phyloP scores from a whole-genome alignment of 2,329 filamentous ascomycete species.

The Gyromitra esculenta region DNA sequence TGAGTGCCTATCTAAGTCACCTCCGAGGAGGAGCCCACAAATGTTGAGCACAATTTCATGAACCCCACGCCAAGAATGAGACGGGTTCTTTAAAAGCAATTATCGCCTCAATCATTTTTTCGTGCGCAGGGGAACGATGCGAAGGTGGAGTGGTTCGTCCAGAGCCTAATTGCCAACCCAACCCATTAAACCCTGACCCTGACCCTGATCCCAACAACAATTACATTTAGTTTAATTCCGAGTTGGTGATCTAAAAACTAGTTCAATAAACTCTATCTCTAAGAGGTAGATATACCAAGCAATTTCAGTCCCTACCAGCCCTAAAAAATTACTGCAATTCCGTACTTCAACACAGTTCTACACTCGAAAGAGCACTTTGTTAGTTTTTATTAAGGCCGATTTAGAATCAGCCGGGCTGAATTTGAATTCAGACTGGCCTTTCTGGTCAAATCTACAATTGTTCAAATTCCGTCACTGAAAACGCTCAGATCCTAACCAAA shows the following conservation, averaged over 20 bases:
- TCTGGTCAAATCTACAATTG: not conserved
- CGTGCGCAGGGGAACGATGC: not conserved
- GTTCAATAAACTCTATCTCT: not conserved
- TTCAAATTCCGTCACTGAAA: not conserved
- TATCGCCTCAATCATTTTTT: not conserved
- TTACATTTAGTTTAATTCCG: too few species aligned
- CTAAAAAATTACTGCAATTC: not conserved
- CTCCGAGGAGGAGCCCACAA: not conserved
- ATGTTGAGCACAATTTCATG: not conserved
- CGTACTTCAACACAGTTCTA: not conserved
- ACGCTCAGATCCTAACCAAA: not conserved
- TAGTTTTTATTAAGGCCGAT: conserved; percentile 21
- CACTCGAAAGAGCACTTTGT: not conserved
- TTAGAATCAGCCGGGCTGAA: not conserved
- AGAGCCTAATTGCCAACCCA: not conserved
- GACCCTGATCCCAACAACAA: conserved; percentile 1
- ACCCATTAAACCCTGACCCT: not conserved
- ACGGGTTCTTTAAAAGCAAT: not conserved
- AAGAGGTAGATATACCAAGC: not conserved
- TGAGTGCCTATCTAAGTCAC: not conserved
- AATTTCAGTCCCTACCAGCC: not conserved
- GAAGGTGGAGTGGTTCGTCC: not conserved
- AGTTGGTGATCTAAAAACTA: not conserved
- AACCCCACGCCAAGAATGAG: not conserved
- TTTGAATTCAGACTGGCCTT: conserved; percentile 4